These are phyloP conservation scores for Psilocybe sp. DNA, from an alignment of 768 basidiomycete species.

Conservation along the genomic window DNA sequence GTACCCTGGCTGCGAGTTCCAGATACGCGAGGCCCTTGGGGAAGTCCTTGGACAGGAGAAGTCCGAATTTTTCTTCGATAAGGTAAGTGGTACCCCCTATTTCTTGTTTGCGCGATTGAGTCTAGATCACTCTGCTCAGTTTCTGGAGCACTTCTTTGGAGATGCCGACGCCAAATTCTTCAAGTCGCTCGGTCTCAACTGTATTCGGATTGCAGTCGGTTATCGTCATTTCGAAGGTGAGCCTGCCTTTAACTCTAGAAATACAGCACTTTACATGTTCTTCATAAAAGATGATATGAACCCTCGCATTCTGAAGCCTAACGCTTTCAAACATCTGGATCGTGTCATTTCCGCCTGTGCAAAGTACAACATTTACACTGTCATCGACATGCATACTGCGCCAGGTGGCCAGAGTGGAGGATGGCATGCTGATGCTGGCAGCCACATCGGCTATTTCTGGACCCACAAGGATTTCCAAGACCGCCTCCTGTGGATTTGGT, in stretches of 20 bases:
- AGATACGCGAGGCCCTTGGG: conserved; percentile 67
- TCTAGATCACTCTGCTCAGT: conserved; percentile 33
- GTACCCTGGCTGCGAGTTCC: conserved; percentile 81
- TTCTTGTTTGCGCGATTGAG: neutral
- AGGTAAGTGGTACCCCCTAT: conserved; percentile 34
- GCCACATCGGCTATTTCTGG: conserved; percentile 72
- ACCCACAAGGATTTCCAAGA: conserved; percentile 83
- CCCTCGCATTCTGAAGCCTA: conserved; percentile 71
- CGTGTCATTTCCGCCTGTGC: conserved; percentile 73
- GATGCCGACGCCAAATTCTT: conserved; percentile 74
- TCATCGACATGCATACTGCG: conserved; percentile 79
- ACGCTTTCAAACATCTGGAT: conserved; percentile 83
- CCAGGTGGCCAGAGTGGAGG: conserved; percentile 73
- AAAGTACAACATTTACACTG: conserved; percentile 69
- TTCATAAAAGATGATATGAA: conserved; percentile 60
- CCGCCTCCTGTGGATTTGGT: conserved; percentile 74
- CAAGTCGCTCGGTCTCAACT: conserved; percentile 75
- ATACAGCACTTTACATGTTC: neutral
- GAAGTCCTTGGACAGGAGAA: conserved; percentile 64
- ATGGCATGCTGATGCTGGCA: conserved; percentile 79
- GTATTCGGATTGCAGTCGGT: conserved; percentile 71
- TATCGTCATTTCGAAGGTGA: conserved; percentile 71
- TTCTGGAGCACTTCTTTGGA: conserved; percentile 79
- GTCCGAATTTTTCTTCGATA: conserved; percentile 79
- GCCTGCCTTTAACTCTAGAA: neutral